Evolutionary conservation across 2,329 filamentous ascomycete species (phyloP), one percentile per base, ranked within the genome.

Genomic region (Emergomyces orientalis): DNA sequence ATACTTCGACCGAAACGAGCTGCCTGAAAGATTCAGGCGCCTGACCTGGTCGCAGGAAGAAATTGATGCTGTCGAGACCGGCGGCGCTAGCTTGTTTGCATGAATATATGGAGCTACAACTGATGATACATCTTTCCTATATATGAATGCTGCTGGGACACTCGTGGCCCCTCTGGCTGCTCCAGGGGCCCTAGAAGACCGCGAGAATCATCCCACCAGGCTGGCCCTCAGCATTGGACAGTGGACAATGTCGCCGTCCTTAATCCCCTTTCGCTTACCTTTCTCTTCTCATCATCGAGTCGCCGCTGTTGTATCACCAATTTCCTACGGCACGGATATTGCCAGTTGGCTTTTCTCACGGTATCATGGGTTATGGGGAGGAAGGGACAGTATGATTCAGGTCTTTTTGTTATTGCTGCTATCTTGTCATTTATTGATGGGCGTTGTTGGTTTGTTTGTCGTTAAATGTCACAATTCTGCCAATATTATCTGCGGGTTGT

Each of bases 11-110:
- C 86, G 91, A 69, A 89, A 86, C 69, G 89, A 99, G 78, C 86
- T 99, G 30, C 93, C 94, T 22, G 75, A 81, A 66, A 86, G 93
- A 70, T 99, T 97, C 84, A 86, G 87, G 72, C 84, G 91, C 67
- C 80, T 84, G 58, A 83, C 86, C 14, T 89, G 92, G 78, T 87
- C 84, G 45, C 77, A 87, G 69, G 86, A 87, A 52, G 94, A 99
- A 84, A 99, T 99, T 65, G 94, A 97, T 76, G 92, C 91, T 27
- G 84, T 99, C 72, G 91, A 97, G 84, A 94, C 90, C 62, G 94
- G 92, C 62, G 94, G 94, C 63, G 94, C 93, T 41, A 88, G 84
- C 71, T 70, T 86, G 68, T 82, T 80, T 69, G 80, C 78, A 66
- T 85, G 75, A 74, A 69, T 58, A 45, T 43, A 58, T 58, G 56